Conservation (phyloP, 495 filamentous ascomycete species). For the Trichocladium uniseriatum region DNA sequence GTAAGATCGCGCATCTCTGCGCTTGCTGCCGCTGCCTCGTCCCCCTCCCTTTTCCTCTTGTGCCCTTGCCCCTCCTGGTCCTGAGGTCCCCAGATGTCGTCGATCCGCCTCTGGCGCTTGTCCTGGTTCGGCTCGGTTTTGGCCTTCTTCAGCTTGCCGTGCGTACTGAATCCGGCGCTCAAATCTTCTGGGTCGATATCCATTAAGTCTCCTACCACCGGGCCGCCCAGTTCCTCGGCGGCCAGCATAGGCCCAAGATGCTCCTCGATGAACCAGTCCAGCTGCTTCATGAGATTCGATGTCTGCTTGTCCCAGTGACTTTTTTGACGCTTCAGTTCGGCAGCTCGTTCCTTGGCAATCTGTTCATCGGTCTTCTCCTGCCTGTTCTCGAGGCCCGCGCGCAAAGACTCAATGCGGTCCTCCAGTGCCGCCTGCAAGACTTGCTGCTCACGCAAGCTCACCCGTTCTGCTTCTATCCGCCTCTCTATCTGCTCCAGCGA, state of each 20-base stretch:
- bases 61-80: conserved; percentile 18
- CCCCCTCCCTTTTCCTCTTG: conserved; percentile 27
- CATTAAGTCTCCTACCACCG: conserved; percentile 65
- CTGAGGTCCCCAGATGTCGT: conserved; percentile 57
- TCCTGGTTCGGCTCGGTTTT: conserved; percentile 38
- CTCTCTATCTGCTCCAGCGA: conserved; percentile 45
- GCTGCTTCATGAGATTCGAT: conserved; percentile 45
- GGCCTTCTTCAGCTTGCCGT: conserved; percentile 58
- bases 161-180: conserved; percentile 60
- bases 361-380: conserved; percentile 50
- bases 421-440: conserved; percentile 45
- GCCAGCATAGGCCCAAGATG: conserved; percentile 73
- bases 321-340: conserved; percentile 49
- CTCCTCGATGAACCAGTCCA: conserved; percentile 65
- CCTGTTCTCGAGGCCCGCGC: conserved; percentile 42
- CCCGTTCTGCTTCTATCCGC: conserved; percentile 49
- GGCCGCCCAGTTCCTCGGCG: conserved; percentile 77
- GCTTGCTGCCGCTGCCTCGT: conserved; percentile 57
- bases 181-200: conserved; percentile 49
- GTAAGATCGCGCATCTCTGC: conserved; percentile 58
- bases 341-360: conserved; percentile 48
- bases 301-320: conserved; percentile 47
- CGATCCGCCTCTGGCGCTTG: conserved; percentile 58
- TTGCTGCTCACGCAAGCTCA: conserved; percentile 55
- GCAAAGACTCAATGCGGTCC: conserved; percentile 42